Conservation (phyloP, 495 filamentous ascomycete genomes). For the Cenococcum geophilum region DNA sequence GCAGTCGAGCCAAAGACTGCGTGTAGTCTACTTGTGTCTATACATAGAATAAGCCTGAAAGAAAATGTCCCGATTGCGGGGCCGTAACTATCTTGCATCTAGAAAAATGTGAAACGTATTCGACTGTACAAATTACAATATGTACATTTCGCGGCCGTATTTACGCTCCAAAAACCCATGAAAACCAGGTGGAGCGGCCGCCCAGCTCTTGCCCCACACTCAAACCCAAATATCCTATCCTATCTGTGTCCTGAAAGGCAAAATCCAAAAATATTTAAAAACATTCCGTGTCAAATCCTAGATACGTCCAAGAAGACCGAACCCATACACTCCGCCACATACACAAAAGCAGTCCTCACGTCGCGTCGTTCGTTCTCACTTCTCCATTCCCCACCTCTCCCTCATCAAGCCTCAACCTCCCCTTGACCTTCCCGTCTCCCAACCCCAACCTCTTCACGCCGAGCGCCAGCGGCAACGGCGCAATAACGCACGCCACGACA, state of each 20-base stretch:
- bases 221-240: too few species aligned
- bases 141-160: too few species aligned
- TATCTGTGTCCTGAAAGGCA: too few species aligned
- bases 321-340: too few species aligned
- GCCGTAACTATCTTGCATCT: not conserved
- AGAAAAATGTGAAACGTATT: too few species aligned
- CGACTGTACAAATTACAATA: too few species aligned
- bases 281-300: too few species aligned
- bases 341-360: not conserved
- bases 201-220: too few species aligned
- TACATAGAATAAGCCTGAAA: not conserved
- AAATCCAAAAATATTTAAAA: too few species aligned
- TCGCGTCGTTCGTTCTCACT: not conserved
- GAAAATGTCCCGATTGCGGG: not conserved
- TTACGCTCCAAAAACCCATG: too few species aligned
- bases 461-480: conserved; percentile 61
- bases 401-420: conserved; percentile 54
- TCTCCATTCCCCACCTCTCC: not conserved
- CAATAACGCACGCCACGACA: conserved; percentile 57
- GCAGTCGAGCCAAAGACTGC: not conserved
- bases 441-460: conserved; percentile 49
- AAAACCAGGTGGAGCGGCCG: too few species aligned
- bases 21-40: conserved; percentile 6
- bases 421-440: conserved; percentile 49
- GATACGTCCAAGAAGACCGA: too few species aligned